phyloP scores from a whole-genome alignment of 2,329 filamentous ascomycete genomes.

The Hypoxylon sp. region DNA sequence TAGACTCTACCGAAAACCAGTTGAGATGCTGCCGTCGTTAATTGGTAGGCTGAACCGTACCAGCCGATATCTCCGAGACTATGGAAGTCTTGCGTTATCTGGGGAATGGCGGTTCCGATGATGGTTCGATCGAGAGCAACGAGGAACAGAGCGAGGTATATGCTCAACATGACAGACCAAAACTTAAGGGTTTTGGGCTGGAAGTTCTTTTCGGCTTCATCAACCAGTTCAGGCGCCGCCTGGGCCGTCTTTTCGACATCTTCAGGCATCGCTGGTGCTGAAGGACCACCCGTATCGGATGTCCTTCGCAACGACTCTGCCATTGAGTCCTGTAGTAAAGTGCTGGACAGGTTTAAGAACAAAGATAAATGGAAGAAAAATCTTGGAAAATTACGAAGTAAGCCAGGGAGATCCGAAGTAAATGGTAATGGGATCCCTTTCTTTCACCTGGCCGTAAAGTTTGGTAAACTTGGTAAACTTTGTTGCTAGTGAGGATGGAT shows the following conservation, averaged over 20 bases:
- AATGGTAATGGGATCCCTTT: conserved; percentile 5
- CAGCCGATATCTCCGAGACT: conserved; percentile 74
- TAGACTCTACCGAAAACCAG: conserved; percentile 69
- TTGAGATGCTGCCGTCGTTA: conserved; percentile 71
- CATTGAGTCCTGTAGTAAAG: conserved; percentile 32
- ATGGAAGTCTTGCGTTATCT: conserved; percentile 70
- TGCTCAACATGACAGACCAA: conserved; percentile 69
- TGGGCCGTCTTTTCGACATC: conserved; percentile 38
- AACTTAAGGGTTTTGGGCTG: conserved; percentile 68
- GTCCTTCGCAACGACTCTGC: conserved; percentile 35
- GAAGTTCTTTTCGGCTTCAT: conserved; percentile 60
- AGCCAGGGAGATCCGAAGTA: conserved; percentile 12
- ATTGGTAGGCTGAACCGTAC: conserved; percentile 74
- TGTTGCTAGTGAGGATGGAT: conserved; percentile 15
- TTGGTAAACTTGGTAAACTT: conserved; percentile 20
- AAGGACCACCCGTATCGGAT: conserved; percentile 35
- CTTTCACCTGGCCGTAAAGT: conserved; percentile 25
- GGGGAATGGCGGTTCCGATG: conserved; percentile 68
- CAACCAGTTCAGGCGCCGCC: conserved; percentile 32
- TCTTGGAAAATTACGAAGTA: conserved; percentile 12
- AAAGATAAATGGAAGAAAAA: conserved; percentile 8
- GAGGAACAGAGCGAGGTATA: conserved; percentile 70
- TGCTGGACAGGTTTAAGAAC: conserved; percentile 11
- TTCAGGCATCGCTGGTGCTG: conserved; percentile 22
- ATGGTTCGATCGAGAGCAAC: conserved; percentile 73